Conservation (phyloP, 345 rosid species). For the Eucalyptus cloeziana region DNA sequence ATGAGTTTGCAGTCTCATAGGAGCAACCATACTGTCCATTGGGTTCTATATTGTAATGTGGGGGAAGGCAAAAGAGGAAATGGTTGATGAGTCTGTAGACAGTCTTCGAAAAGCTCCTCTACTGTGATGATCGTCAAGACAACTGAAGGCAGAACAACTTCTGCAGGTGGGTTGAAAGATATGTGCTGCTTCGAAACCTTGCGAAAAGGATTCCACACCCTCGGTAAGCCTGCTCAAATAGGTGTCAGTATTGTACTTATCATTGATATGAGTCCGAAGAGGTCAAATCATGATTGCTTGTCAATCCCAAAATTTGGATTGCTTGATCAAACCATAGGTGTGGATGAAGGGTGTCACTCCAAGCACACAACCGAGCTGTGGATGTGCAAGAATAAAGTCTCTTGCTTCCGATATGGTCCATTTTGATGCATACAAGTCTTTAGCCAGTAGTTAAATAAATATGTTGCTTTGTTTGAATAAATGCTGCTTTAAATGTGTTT, state of each 20-base stretch:
- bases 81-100: neutral
- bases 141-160: neutral
- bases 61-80: conserved; percentile 22
- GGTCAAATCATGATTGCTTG: neutral
- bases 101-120: conserved; percentile 3
- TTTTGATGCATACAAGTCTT: rapidly evolving
- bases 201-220: neutral
- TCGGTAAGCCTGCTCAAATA: neutral
- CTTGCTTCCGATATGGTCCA: neutral
- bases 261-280: neutral
- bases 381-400: neutral
- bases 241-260: neutral
- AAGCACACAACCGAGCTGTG: neutral
- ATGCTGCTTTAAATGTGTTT: neutral
- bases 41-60: conserved; percentile 24
- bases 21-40: conserved; percentile 4
- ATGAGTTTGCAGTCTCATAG: conserved; percentile 6
- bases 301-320: neutral
- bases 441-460: neutral
- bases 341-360: neutral
- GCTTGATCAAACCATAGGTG: neutral
- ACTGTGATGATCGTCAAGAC: neutral
- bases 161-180: neutral
- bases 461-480: neutral
- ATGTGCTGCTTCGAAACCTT: neutral